Evolutionary conservation across 2,329 filamentous ascomycete genomes (phyloP).

Genomic region (Aspergillus fructus): DNA sequence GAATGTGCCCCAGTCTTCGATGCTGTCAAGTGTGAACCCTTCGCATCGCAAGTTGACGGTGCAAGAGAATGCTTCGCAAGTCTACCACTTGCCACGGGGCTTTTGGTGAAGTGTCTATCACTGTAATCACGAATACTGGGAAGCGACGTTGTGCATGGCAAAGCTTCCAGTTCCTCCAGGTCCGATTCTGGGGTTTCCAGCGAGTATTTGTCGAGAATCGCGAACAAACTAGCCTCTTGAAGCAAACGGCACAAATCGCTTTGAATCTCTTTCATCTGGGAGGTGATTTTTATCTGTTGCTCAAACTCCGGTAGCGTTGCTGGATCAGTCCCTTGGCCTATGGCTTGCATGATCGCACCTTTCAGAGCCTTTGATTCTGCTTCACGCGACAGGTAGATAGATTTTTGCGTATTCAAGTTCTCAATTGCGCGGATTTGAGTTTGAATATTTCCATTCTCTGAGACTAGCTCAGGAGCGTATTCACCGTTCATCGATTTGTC

Average conservation of each 20-base stretch:
- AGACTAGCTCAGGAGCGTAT: constrained; percentile 32
- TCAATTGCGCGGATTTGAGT: constrained; percentile 40
- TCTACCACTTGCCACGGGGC: neutral
- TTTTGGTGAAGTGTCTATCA: neutral
- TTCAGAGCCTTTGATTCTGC: constrained; percentile 36
- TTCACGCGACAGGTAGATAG: constrained; percentile 26
- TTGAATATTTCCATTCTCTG: constrained; percentile 36
- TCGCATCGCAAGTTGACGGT: neutral
- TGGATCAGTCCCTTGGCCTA: constrained; percentile 35
- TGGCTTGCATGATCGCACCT: constrained; percentile 33
- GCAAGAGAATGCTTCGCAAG: constrained; percentile 1
- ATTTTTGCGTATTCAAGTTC: constrained; percentile 29
- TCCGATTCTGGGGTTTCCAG: neutral
- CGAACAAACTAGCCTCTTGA: constrained; percentile 28
- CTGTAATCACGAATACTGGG: neutral
- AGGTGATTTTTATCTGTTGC: constrained; percentile 32
- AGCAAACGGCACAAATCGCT: constrained; percentile 35
- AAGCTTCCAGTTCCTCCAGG: neutral
- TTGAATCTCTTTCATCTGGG: constrained; percentile 36
- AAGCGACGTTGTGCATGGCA: neutral
- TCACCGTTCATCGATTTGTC: constrained; percentile 38
- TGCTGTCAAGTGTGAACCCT: constrained; percentile 1
- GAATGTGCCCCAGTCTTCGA: constrained; percentile 3
- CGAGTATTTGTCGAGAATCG: constrained; percentile 6
- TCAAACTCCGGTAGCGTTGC: constrained; percentile 33